A percentile compares a stretch with the other conserved stretches of the same genome.
Conservation (phyloP, 805 yeast species). For the Lipomyces starkeyi region DNA sequence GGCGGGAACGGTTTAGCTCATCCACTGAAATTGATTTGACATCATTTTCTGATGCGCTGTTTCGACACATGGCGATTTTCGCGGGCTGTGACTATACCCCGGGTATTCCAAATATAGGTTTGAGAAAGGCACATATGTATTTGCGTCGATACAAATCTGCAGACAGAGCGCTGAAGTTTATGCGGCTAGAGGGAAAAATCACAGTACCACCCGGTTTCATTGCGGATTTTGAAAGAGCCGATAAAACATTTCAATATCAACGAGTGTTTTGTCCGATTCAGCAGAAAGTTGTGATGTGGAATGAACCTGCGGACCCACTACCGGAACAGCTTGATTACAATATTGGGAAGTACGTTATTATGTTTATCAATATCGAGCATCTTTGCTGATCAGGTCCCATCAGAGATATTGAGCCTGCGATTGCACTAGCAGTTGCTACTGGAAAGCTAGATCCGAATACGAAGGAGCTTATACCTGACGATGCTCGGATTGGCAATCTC, state of each 20-base stretch:
- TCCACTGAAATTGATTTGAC: conserved; percentile 58
- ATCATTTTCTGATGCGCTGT: conserved; percentile 59
- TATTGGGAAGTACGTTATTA: conserved; percentile 41
- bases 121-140: conserved; percentile 71
- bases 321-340: conserved; percentile 45
- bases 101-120: conserved; percentile 83
- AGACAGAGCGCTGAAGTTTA: conserved; percentile 61
- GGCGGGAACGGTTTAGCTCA: conserved; percentile 58
- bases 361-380: background rate
- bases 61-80: conserved; percentile 78
- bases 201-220: conserved; percentile 63
- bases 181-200: conserved; percentile 65
- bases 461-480: conserved; percentile 48
- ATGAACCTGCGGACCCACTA: conserved; percentile 52
- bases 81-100: conserved; percentile 97
- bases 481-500: background rate
- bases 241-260: conserved; percentile 80
- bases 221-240: conserved; percentile 68
- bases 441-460: conserved; percentile 74
- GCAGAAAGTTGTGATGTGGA: conserved; percentile 60
- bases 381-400: background rate
- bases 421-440: conserved; percentile 62
- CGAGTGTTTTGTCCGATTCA: conserved; percentile 77
- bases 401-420: conserved; percentile 49
- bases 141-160: conserved; percentile 59